These are phyloP conservation scores for Paracorniculantispora psalliotae DNA, from an alignment of 2,329 filamentous ascomycete species.

Conservation along the genomic window DNA sequence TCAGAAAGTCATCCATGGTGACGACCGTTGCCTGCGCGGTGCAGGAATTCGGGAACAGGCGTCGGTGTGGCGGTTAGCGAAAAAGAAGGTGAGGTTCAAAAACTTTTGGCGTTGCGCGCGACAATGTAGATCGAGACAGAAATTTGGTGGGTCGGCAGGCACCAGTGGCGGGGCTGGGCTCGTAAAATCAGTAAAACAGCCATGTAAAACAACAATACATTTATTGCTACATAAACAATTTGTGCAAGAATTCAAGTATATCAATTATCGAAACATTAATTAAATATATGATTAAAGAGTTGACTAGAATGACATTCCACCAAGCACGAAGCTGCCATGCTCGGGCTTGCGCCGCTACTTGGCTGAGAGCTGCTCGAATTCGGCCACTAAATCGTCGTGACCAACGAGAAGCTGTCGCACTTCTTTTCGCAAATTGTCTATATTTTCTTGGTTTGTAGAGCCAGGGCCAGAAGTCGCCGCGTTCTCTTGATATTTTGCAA, in stretches of 20 bases:
- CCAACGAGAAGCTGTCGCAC: not conserved
- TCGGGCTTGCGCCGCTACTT: no score
- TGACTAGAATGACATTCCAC: no score
- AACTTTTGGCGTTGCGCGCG: constrained; percentile 1
- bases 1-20: constrained; percentile 82
- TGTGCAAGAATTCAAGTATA: no score
- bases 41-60: not conserved
- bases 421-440: not conserved
- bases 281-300: no score
- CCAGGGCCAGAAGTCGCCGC: not conserved
- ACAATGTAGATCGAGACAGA: not conserved
- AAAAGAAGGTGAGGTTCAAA: not conserved
- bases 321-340: no score
- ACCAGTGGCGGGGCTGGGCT: not conserved
- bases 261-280: no score
- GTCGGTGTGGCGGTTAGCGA: not conserved
- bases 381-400: not conserved
- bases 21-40: constrained; percentile 11
- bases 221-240: no score
- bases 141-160: constrained; percentile 9
- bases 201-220: not conserved
- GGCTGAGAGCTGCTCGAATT: not conserved
- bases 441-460: not conserved
- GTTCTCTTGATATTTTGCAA: not conserved
- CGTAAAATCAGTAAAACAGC: not conserved